Evolutionary conservation across 129 eudicot genomes (phyloP).

Genomic region (carrot (Daucus carota)): DH1_v3.0 NC_030388.2:1914001-1914500

Average conservation of each 20-base stretch:
- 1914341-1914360: too few relatives aligned
- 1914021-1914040: too few relatives aligned
- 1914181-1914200: slow-evolving; percentile 28
- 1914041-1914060: too few relatives aligned
- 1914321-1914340: too few relatives aligned
- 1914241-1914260: slow-evolving; percentile 70
- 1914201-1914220: not conserved
- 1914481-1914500: too few relatives aligned
- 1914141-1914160: not conserved
- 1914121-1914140: not conserved
- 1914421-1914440: too few relatives aligned
- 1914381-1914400: too few relatives aligned
- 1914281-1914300: slow-evolving; percentile 23
- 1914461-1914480: too few relatives aligned
- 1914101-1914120: not conserved
- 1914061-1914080: not conserved
- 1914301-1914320: not conserved
- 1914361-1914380: too few relatives aligned
- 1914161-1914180: slow-evolving; percentile 56
- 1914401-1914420: too few relatives aligned
- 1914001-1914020: too few relatives aligned
- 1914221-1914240: slow-evolving; percentile 49
- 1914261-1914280: slow-evolving; percentile 21
- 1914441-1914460: too few relatives aligned
- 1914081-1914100: not conserved